A percentile compares a stretch with the other conserved stretches of the same genome.
phyloP scores from a whole-genome alignment of 345 rosid genomes.

The Theobroma cacao region DNA sequence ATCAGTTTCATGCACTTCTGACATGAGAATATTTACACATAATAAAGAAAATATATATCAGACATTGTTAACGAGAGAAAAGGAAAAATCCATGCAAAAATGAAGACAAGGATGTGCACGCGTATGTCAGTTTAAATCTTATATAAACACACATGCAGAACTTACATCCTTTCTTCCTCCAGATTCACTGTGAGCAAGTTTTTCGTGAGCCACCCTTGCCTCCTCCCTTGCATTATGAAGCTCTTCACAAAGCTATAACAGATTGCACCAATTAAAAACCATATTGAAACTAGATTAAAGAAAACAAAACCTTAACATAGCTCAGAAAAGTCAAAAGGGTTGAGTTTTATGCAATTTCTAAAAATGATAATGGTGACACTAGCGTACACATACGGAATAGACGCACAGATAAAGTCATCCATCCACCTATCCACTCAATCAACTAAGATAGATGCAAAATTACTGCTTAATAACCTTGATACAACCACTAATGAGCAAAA shows the following conservation, averaged over 20 bases:
- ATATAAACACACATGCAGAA: constrained; percentile 4
- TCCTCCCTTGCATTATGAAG: constrained; percentile 61
- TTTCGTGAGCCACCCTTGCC: constrained; percentile 52
- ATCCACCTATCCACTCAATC: neutral
- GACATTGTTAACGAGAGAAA: neutral
- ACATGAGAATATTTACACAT: neutral
- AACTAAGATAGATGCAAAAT: neutral
- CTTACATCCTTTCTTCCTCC: constrained; percentile 34
- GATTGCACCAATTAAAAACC: constrained; percentile 10
- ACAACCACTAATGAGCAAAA: neutral
- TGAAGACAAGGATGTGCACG: constrained; percentile 1
- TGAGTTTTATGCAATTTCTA: neutral
- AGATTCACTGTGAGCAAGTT: constrained; percentile 44
- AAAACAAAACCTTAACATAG: neutral
- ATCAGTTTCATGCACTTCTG: constrained; percentile 16
- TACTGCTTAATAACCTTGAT: neutral
- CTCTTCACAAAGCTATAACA: constrained; percentile 56
- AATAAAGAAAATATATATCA: neutral
- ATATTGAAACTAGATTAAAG: neutral
- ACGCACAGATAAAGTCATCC: neutral
- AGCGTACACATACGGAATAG: neutral
- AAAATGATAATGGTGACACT: neutral
- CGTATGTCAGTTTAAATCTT: constrained; percentile 1
- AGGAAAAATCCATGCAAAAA: neutral
- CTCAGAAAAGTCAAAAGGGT: neutral